These are phyloP conservation scores for Leishmania tropica DNA, from an alignment of 208 protist species.

Conservation along the genomic window DNA sequence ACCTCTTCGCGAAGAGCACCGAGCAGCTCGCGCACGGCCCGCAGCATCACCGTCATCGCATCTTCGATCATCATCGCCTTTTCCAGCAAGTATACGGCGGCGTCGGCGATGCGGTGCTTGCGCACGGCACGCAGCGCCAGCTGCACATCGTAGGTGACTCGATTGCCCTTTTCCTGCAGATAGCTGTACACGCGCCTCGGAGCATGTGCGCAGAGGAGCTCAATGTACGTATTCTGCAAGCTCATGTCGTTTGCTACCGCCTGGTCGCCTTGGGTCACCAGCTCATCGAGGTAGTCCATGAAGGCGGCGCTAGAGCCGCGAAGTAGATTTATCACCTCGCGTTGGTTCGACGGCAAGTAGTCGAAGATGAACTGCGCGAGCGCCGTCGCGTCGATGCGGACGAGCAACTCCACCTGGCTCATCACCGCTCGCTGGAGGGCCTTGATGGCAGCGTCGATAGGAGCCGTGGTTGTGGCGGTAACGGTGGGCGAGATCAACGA, in stretches of 20 bases:
- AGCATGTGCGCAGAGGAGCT: constrained; percentile 65
- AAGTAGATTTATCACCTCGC: constrained; percentile 69
- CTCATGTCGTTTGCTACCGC: constrained; percentile 48
- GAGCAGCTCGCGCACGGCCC: constrained; percentile 23
- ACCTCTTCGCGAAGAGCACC: constrained; percentile 27
- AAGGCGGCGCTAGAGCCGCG: constrained; percentile 61
- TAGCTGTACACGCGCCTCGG: constrained; percentile 67
- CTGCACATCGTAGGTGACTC: constrained; percentile 72
- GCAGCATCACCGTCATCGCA: constrained; percentile 52
- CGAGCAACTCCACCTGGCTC: constrained; percentile 51
- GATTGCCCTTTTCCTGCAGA: constrained; percentile 39
- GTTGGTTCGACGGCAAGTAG: constrained; percentile 62
- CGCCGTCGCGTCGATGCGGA: constrained; percentile 57
- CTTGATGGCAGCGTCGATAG: constrained; percentile 19
- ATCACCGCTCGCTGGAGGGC: constrained; percentile 59
- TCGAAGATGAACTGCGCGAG: constrained; percentile 80
- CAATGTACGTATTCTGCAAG: constrained; percentile 87
- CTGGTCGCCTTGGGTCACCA: constrained; percentile 57
- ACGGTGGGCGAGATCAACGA: not conserved
- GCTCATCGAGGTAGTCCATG: constrained; percentile 74
- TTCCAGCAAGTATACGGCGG: constrained; percentile 67
- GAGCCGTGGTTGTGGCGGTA: not conserved
- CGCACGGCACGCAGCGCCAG: constrained; percentile 50
- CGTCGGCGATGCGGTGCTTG: constrained; percentile 58
- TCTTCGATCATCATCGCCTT: constrained; percentile 62